phyloP scores from a whole-genome alignment of 2,329 filamentous ascomycete genomes.

The Colletotrichum acutatum region DNA sequence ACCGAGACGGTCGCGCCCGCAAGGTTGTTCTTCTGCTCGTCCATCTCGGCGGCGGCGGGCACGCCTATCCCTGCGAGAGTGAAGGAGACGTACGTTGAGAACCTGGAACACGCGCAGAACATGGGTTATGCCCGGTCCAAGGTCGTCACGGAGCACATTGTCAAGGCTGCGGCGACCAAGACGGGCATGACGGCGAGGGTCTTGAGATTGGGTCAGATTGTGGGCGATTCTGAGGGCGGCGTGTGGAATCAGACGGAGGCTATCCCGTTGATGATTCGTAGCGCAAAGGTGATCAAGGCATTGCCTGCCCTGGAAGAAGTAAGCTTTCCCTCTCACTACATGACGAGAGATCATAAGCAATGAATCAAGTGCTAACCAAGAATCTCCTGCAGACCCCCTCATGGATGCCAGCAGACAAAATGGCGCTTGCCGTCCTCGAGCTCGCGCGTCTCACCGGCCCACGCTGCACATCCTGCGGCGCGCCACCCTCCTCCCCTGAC shows the following conservation, averaged over 20 bases:
- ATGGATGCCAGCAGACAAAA: constrained; percentile 53
- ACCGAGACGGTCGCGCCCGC: constrained; percentile 47
- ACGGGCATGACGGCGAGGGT: constrained; percentile 48
- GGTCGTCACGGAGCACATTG: constrained; percentile 58
- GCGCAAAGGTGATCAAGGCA: constrained; percentile 56
- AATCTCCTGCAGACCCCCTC: constrained; percentile 39
- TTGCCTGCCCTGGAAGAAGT: constrained; percentile 55
- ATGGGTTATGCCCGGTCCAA: constrained; percentile 65
- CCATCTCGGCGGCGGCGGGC: constrained; percentile 53
- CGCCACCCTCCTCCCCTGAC: constrained; percentile 16
- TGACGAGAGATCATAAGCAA: background rate
- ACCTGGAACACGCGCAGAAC: constrained; percentile 53
- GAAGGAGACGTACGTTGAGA: constrained; percentile 47
- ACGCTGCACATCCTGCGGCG: constrained; percentile 45
- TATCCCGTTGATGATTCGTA: constrained; percentile 60
- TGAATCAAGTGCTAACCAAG: background rate
- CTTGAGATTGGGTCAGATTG: constrained; percentile 56
- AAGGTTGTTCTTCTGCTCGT: constrained; percentile 57
- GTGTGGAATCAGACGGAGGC: constrained; percentile 62
- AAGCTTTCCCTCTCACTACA: background rate
- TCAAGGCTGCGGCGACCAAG: constrained; percentile 43
- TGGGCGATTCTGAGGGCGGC: constrained; percentile 57
- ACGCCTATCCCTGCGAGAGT: constrained; percentile 50
- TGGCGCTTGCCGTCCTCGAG: constrained; percentile 47
- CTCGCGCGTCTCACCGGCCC: constrained; percentile 39